These are phyloP conservation scores for Blastocystis sp. DNA, from an alignment of 352 stramenopile genomes.

Conservation along the genomic window DNA sequence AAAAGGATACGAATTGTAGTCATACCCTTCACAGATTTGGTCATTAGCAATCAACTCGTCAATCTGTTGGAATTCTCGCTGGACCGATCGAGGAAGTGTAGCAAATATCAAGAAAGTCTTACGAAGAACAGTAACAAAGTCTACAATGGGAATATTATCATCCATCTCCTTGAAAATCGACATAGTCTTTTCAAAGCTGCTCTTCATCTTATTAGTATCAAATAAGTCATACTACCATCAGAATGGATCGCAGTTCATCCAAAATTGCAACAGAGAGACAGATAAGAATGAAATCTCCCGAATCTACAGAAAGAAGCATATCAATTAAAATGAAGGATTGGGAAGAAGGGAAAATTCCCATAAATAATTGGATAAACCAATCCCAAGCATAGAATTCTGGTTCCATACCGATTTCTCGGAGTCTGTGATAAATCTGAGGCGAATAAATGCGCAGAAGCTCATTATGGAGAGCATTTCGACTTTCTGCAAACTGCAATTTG, in stretches of 20 bases:
- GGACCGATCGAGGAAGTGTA: not conserved
- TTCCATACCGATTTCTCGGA: not conserved
- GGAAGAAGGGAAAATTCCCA: not conserved
- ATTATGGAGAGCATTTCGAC: conserved; percentile 3
- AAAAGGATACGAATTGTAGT: not conserved
- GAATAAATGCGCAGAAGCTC: not conserved
- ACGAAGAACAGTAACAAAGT: not conserved
- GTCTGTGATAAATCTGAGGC: not conserved
- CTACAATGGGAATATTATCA: conserved; percentile 40
- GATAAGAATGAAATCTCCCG: conserved; percentile 12
- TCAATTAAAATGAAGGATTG: conserved; percentile 25
- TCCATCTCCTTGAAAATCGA: conserved; percentile 22
- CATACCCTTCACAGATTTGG: not conserved
- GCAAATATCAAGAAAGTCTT: conserved; percentile 35
- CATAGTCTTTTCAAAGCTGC: conserved; percentile 21
- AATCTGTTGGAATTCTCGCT: not conserved
- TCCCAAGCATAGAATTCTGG: conserved; percentile 47
- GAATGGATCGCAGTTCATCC: conserved; percentile 5
- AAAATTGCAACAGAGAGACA: conserved; percentile 42
- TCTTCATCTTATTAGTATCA: not conserved
- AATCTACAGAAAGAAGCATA: conserved; percentile 24
- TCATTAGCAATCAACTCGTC: not conserved
- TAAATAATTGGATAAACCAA: conserved; percentile 49
- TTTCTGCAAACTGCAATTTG: not conserved
- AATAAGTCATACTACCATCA: not conserved